Evolutionary conservation across 352 stramenopile species (phyloP).

Genomic region (Aphanomyces euteiches): DNA sequence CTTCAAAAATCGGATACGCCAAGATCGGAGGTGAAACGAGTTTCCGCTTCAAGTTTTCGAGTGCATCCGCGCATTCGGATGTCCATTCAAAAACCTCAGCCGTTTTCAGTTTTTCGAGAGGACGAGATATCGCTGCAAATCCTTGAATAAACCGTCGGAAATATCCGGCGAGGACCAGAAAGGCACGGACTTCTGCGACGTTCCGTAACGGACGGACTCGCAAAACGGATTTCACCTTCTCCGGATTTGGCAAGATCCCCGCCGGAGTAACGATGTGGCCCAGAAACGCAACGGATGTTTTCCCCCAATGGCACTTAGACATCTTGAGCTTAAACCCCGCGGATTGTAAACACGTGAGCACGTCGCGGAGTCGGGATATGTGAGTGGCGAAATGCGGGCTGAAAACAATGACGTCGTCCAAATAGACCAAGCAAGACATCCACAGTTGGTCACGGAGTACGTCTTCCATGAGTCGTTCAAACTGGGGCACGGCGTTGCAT

Average conservation of each 20-base stretch:
- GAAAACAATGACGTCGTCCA: background rate
- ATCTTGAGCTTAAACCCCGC: background rate
- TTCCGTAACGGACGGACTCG: background rate
- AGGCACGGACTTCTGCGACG: background rate
- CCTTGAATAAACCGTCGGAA: constrained; percentile 1
- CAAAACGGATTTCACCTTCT: background rate
- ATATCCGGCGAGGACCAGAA: background rate
- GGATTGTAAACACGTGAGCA: background rate
- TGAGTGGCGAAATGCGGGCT: background rate
- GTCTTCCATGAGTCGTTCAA: constrained; percentile 1
- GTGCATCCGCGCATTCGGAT: background rate
- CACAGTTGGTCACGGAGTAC: background rate
- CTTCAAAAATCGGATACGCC: background rate
- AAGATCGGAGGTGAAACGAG: background rate
- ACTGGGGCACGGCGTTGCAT: constrained; percentile 1
- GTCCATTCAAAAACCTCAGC: background rate
- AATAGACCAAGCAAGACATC: background rate
- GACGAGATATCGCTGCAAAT: background rate
- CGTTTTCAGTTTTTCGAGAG: background rate
- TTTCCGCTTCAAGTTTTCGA: background rate
- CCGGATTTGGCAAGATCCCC: background rate
- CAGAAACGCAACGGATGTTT: background rate
- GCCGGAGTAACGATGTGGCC: background rate
- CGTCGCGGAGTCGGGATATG: background rate
- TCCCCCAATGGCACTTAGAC: background rate